phyloP scores from a whole-genome alignment of 1,284 basidiomycete species.

The Rhodotorula sp. region DNA sequence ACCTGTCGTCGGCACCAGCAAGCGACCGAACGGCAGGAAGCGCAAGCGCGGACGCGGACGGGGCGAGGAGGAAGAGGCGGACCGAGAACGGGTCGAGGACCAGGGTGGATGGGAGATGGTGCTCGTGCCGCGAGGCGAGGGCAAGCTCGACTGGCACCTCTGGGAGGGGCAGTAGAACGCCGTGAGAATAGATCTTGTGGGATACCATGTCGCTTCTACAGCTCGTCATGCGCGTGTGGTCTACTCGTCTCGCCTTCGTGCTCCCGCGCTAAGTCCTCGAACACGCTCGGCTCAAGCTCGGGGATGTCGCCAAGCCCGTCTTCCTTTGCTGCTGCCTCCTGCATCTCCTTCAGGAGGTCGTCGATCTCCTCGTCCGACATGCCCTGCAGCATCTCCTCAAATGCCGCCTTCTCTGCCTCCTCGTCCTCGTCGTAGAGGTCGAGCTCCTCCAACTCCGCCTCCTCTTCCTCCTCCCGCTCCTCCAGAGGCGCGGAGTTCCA shows the following conservation, averaged over 20 bases:
- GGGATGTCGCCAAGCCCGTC: not conserved
- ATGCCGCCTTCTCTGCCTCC: conserved; percentile 7
- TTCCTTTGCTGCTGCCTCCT: conserved; percentile 7
- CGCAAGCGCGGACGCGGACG: conserved; percentile 33
- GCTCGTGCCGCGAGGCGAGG: not conserved
- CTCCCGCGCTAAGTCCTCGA: not conserved
- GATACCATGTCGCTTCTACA: not conserved
- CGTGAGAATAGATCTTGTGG: not conserved
- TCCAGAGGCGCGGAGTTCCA: no score
- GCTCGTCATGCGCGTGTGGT: conserved; percentile 3
- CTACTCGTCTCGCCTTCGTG: not conserved
- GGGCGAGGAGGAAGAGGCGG: conserved; percentile 38
- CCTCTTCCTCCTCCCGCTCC: not conserved
- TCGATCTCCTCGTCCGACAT: conserved; percentile 36
- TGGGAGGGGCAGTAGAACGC: conserved; percentile 26
- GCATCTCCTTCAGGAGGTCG: conserved; percentile 15
- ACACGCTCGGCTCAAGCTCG: conserved; percentile 1
- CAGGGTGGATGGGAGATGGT: conserved; percentile 28
- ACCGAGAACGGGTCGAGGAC: not conserved
- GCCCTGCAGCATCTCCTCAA: conserved; percentile 21
- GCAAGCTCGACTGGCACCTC: conserved; percentile 7
- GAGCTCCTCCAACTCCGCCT: not conserved
- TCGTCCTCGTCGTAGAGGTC: conserved; percentile 6
- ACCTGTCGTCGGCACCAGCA: conserved; percentile 24
- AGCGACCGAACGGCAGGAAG: conserved; percentile 33